phyloP scores from a whole-genome alignment of 2,329 filamentous ascomycete genomes.

The Talaromyces amestolkiae region DNA sequence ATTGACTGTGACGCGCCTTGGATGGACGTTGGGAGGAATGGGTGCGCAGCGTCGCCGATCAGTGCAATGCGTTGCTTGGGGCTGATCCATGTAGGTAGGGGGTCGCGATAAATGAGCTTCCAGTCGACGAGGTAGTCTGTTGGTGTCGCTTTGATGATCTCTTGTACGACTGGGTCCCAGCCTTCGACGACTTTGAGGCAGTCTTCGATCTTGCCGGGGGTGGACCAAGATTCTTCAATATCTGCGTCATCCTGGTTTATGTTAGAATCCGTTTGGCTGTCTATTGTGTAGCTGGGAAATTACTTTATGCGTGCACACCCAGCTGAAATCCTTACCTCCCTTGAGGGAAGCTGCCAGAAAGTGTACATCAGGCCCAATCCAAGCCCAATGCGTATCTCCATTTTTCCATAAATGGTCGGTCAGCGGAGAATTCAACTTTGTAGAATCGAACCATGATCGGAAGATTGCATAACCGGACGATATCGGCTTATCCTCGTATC shows the following conservation, averaged over 20 bases:
- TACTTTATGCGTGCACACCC: conserved; percentile 55
- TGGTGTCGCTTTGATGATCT: conserved; percentile 37
- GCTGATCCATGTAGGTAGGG: conserved; percentile 28
- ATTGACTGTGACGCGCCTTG: conserved; percentile 45
- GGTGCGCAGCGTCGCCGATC: conserved; percentile 41
- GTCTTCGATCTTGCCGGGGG: conserved; percentile 49
- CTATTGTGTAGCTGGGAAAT: background rate
- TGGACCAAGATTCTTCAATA: conserved; percentile 55
- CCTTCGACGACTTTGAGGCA: conserved; percentile 49
- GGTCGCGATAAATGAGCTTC: conserved; percentile 29
- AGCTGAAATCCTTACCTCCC: conserved; percentile 51
- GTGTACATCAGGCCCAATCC: conserved; percentile 49
- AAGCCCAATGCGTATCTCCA: conserved; percentile 51
- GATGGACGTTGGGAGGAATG: conserved; percentile 44
- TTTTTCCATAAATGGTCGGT: conserved; percentile 49
- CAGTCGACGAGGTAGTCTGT: conserved; percentile 26
- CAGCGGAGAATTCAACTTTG: conserved; percentile 1
- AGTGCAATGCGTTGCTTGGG: conserved; percentile 28
- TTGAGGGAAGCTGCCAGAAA: conserved; percentile 51
- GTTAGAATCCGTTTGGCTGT: background rate
- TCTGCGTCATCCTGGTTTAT: conserved; percentile 47
- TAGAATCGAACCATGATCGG: conserved; percentile 19
- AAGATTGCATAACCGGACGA: conserved; percentile 27
- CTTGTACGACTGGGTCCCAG: conserved; percentile 9
- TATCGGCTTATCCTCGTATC: conserved; percentile 31